phyloP scores from a whole-genome alignment of 164 flowering plant genomes.

The Euptelea pleiosperma region DNA sequence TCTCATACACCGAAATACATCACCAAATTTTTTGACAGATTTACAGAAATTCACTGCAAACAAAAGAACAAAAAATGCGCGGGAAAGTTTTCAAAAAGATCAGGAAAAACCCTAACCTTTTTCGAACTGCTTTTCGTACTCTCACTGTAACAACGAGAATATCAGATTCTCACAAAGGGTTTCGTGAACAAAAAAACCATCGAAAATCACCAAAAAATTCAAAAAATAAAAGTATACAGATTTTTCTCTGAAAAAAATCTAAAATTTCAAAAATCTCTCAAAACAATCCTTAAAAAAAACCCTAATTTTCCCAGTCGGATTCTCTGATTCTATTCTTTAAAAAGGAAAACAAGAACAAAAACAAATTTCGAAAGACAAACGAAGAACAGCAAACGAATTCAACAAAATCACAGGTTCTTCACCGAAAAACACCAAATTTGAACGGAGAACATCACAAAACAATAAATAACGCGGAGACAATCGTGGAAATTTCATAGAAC shows the following conservation, averaged over 20 bases:
- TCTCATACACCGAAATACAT: not conserved
- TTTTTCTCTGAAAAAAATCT: not conserved
- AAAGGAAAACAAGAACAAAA: not conserved
- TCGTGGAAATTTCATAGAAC: not conserved
- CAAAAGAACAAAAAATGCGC: not conserved
- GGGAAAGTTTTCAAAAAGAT: not conserved
- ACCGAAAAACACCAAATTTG: not conserved
- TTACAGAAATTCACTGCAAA: not conserved
- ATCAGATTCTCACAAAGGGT: not conserved
- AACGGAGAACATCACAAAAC: not conserved
- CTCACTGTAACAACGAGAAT: not conserved
- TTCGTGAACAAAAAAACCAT: not conserved
- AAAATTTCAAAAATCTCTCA: not conserved
- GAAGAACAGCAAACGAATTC: not conserved
- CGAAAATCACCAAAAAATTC: too few relatives aligned
- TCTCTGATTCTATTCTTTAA: not conserved
- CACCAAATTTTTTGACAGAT: not conserved
- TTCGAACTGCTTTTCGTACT: not conserved
- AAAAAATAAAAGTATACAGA: not conserved
- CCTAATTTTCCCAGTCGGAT: not conserved
- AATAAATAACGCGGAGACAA: not conserved
- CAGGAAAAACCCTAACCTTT: not conserved
- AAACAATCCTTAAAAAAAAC: conserved; percentile 1
- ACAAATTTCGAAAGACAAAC: not conserved
- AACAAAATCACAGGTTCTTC: not conserved